phyloP scores from a whole-genome alignment of 768 basidiomycete genomes.

The Panellus pusillus region DNA sequence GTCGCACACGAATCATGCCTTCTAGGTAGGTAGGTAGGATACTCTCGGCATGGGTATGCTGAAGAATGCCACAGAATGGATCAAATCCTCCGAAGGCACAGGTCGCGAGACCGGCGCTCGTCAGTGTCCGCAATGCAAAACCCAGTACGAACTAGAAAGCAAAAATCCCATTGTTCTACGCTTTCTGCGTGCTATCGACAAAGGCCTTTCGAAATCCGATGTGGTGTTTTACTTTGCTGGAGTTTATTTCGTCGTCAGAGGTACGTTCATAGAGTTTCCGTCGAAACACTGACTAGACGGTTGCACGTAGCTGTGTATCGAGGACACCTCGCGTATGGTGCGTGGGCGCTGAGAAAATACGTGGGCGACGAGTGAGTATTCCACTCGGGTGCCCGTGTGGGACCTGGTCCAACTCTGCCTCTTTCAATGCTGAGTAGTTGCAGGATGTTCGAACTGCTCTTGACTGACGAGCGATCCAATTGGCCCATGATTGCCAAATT shows the following conservation, averaged over 20 bases:
- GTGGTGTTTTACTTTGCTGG: slow-evolving; percentile 51
- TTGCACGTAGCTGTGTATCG: slow-evolving; percentile 37
- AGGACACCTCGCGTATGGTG: slow-evolving; percentile 66
- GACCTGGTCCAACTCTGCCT: no score
- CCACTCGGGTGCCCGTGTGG: no score
- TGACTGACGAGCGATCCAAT: slow-evolving; percentile 66
- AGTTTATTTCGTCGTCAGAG: slow-evolving; percentile 56
- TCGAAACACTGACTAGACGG: background rate
- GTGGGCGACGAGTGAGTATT: slow-evolving; percentile 62
- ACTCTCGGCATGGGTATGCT: no score
- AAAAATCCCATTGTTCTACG: slow-evolving; percentile 54
- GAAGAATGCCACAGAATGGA: slow-evolving; percentile 44
- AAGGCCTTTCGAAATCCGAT: slow-evolving; percentile 36
- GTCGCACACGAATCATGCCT: slow-evolving; percentile 81
- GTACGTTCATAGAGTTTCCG: slow-evolving; percentile 38
- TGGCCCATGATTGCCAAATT: slow-evolving; percentile 80
- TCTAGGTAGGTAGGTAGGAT: slow-evolving; percentile 36
- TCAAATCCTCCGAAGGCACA: slow-evolving; percentile 65
- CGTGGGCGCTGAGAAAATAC: slow-evolving; percentile 67
- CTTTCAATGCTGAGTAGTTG: background rate
- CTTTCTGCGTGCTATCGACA: slow-evolving; percentile 53
- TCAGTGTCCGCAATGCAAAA: slow-evolving; percentile 78
- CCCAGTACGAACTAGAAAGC: slow-evolving; percentile 67
- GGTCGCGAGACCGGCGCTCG: slow-evolving; percentile 62
- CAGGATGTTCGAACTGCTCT: slow-evolving; percentile 62